Evolutionary conservation across 106 monocot species (phyloP), one percentile per base, ranked within the genome.

Genomic region (Acanthochlamys bracteata): DNA sequence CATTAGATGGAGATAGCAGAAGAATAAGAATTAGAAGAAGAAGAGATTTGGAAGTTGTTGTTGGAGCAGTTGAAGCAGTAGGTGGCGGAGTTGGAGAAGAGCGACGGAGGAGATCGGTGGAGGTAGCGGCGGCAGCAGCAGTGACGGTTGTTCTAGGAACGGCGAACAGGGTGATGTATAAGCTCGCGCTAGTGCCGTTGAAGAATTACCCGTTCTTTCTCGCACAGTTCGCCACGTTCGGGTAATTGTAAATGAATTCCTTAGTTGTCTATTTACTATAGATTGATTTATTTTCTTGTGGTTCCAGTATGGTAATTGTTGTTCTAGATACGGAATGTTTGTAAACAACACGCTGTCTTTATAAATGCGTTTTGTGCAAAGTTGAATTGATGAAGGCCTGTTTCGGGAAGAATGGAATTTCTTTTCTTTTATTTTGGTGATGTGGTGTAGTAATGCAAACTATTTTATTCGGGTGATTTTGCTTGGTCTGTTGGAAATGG

Each of bases 161-260:
- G 1, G 86, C 71, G 68, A 94, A 94, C 56, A 65, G 94, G 21
- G 86, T 94, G 46, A 72, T 94, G 4, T 82, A 94, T 65, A 94
- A 94, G 71, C 79, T 94, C 41, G 94, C 94, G 16, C 80, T 94
- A 55, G 80, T 94, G 17, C 94, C 94, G 1, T 79, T 94, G 41
- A 86, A 80, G 63, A 61, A 82, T 0, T 84, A 94, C 67, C 94
- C 94, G 21, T 94, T 94, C 84, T 94, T 94, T 73, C 90, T 94
- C 43, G 90, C 94, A 8, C 94, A 90, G 77, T 52, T 94, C 70
- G 79, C 94, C 71, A 94, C 94, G 51, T 71, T 94, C 69, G 94
- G 94, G 94, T 94, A 19, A 33, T 68, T 16, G 4, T 20, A 24
- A 4, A 24, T 59, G 16, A 59, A 16, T 7, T 59, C 16, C 25